phyloP scores from a whole-genome alignment of 345 rosid genomes.

The Hibiscus tridactylites region DNA sequence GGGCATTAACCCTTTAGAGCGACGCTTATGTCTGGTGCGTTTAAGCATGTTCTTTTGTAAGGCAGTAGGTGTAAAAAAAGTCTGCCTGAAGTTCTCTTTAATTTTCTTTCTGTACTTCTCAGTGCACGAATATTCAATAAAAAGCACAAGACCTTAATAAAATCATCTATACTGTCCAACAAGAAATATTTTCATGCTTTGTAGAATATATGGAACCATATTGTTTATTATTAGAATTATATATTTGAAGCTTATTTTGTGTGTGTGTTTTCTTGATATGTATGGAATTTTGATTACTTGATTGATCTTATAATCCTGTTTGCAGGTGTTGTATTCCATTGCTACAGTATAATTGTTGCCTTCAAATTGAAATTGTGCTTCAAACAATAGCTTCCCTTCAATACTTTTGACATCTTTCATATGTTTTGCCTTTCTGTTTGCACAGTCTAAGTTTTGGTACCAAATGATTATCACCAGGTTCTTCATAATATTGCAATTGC shows the following conservation, averaged over 20 bases:
- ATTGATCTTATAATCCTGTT: neutral
- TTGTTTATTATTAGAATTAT: neutral
- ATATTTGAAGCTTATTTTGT: neutral
- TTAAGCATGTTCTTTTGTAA: neutral
- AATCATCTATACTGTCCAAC: neutral
- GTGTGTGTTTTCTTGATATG: neutral
- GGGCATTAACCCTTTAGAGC: neutral
- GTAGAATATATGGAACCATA: neutral
- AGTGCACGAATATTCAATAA: neutral
- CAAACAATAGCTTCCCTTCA: neutral
- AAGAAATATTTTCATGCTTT: neutral
- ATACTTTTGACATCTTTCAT: neutral
- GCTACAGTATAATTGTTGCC: neutral
- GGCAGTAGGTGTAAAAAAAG: neutral
- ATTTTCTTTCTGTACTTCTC: neutral
- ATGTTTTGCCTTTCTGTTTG: neutral
- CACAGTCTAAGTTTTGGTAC: conserved; percentile 8
- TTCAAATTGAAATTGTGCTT: neutral
- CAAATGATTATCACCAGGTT: conserved; percentile 37
- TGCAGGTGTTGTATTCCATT: neutral
- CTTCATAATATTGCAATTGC: conserved; percentile 84
- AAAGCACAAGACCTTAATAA: neutral
- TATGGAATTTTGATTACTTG: neutral
- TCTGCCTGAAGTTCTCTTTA: neutral
- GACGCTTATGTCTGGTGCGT: neutral